phyloP scores from a whole-genome alignment of 129 eudicot species.

The Escallonia rubra region DNA sequence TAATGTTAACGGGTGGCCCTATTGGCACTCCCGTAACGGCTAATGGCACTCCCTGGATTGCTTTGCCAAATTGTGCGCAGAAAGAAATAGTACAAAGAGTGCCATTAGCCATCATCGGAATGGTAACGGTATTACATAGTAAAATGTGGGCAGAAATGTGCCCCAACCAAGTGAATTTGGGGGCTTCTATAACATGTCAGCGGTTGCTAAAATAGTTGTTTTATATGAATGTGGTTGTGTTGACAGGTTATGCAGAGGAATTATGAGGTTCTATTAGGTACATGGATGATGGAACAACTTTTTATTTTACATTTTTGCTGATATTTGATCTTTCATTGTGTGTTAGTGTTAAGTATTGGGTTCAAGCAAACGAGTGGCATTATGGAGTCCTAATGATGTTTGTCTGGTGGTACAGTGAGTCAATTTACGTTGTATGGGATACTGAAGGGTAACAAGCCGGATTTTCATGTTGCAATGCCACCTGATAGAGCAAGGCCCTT shows the following conservation, averaged over 20 bases:
- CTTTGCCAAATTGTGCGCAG: no score
- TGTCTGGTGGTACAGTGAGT: slow-evolving; percentile 60
- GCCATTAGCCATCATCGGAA: no score
- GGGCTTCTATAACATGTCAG: slow-evolving; percentile 1
- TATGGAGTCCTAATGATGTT: slow-evolving; percentile 10
- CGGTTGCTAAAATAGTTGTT: not conserved
- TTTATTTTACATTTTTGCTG: not conserved
- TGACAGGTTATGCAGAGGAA: slow-evolving; percentile 88
- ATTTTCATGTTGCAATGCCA: slow-evolving; percentile 97
- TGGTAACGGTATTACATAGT: no score
- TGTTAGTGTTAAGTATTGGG: not conserved
- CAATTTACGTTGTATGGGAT: slow-evolving; percentile 89
- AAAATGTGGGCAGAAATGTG: no score
- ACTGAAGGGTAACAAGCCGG: slow-evolving; percentile 96
- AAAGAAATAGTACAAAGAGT: no score
- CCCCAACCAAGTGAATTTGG: not conserved
- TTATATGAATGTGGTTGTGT: not conserved
- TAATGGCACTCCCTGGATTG: no score
- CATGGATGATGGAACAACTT: slow-evolving; percentile 13
- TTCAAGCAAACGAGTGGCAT: not conserved
- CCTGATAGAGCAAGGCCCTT: slow-evolving; percentile 77
- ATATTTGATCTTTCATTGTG: not conserved
- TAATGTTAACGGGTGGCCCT: not conserved
- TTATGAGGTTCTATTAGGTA: slow-evolving; percentile 84
- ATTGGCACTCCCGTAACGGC: not conserved